Evolutionary conservation across 2,329 filamentous ascomycete genomes (phyloP), one percentile per base, ranked within the genome.

Genomic region (Fusarium cyanostomum): DNA sequence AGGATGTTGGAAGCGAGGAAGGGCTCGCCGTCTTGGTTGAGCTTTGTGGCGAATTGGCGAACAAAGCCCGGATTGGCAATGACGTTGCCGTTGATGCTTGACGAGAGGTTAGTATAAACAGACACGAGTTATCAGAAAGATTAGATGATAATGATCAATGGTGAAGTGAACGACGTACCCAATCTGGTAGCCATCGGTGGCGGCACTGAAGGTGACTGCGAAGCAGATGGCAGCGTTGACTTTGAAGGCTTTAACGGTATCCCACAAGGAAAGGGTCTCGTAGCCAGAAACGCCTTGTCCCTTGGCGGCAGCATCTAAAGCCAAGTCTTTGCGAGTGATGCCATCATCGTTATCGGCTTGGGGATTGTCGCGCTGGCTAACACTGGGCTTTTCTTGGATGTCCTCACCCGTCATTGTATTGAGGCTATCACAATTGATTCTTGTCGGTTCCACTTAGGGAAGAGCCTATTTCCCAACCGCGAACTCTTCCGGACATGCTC

Each of bases 1-100:
- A 78, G 67, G 30, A 78, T 75, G 35, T 72, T 72, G 0, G 74
- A 74, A 2, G 64, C 66, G 11, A 79, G 76, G 42, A 74, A 72
- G 8, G 62, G 70, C 18, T 71, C 56, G 5, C 73, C 73, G 3
- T 56, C 49, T 8, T 63, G 66, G n/a, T 55, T 62, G 8, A 39
- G 27, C 13, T 44, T 30, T 1, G 59, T 63, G 12, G 48, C 55
- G 27, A 65, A 63, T 16, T 65, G 38, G 4, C 15, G 24, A 3
- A 65, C 50, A 3, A 65, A 65, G 7, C 62, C 62, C 3, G 56
- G 41, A 18, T 65, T 65, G 16, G 62, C 62, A 28, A 65, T 60
- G 5, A 65, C 57, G 10, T 53, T 65, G 9, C 51, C 62, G 15
- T 59, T 59, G 16, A 63, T 60, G 5, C 62, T 65, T 3, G 2